phyloP scores from a whole-genome alignment of 2,329 filamentous ascomycete species.

The Phaeosphaeria sp. region DNA sequence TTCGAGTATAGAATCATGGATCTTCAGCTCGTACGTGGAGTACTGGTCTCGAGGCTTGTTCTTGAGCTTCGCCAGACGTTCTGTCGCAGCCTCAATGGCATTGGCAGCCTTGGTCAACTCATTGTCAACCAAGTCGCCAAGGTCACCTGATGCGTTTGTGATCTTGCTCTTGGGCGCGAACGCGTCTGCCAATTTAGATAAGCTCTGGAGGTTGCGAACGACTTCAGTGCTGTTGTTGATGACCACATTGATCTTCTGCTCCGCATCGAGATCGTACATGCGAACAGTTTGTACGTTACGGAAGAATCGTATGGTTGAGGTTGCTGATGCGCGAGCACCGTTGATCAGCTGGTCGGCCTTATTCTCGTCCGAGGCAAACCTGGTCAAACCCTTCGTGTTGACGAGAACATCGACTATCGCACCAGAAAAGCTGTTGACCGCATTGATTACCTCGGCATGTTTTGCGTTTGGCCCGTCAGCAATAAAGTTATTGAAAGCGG shows the following conservation, averaged over 20 bases:
- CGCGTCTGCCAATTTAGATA: slow-evolving; percentile 90
- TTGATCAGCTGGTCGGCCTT: slow-evolving; percentile 86
- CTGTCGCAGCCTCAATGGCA: slow-evolving; percentile 90
- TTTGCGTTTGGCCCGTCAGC: slow-evolving; percentile 92
- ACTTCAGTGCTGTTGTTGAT: slow-evolving; percentile 98
- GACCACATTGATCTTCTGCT: slow-evolving; percentile 95
- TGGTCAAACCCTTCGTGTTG: slow-evolving; percentile 93
- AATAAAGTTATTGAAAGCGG: slow-evolving; percentile 97
- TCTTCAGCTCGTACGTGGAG: slow-evolving; percentile 93
- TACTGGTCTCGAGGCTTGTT: slow-evolving; percentile 97
- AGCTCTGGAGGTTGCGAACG: slow-evolving; percentile 87
- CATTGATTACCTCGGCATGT: slow-evolving; percentile 90
- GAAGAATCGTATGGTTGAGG: slow-evolving; percentile 93
- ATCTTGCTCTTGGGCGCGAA: slow-evolving; percentile 92
- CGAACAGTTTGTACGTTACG: slow-evolving; percentile 92
- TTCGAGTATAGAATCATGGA: slow-evolving; percentile 93
- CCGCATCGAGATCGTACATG: slow-evolving; percentile 84
- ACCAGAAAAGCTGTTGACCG: slow-evolving; percentile 87
- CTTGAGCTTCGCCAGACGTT: slow-evolving; percentile 86
- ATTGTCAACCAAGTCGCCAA: slow-evolving; percentile 90
- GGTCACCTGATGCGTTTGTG: slow-evolving; percentile 76
- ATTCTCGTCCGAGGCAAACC: slow-evolving; percentile 94
- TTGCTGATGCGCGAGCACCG: slow-evolving; percentile 82
- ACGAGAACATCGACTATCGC: slow-evolving; percentile 92
- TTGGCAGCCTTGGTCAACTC: slow-evolving; percentile 94